Conservation (phyloP, 2,329 filamentous ascomycete species). For the Sordariomycetes sp. region DNA sequence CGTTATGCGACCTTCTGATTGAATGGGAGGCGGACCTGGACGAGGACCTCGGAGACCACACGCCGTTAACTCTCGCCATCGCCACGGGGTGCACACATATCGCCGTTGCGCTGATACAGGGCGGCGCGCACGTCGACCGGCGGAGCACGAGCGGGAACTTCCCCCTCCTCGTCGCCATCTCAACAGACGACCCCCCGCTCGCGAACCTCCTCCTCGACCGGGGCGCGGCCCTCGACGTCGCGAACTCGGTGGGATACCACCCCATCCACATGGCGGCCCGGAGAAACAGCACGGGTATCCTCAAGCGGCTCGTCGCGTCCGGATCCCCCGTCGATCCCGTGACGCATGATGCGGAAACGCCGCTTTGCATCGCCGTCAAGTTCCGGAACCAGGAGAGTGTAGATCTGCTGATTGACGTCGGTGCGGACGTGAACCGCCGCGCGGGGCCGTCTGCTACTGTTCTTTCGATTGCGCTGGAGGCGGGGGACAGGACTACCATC, state of each 20-base stretch:
- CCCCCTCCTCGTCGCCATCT: slow-evolving; percentile 27
- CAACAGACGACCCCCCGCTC: slow-evolving; percentile 23
- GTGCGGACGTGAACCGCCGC: slow-evolving; percentile 10
- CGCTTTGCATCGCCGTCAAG: slow-evolving; percentile 11
- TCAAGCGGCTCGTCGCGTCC: slow-evolving; percentile 10
- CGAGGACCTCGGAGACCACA: slow-evolving; percentile 8
- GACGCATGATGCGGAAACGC: slow-evolving; percentile 12
- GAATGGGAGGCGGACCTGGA: slow-evolving; percentile 11
- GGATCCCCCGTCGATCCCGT: slow-evolving; percentile 9
- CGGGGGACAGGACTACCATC: slow-evolving; percentile 7
- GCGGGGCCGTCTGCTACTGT: slow-evolving; percentile 6
- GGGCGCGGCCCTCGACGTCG: slow-evolving; percentile 2
- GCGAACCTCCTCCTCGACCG: slow-evolving; percentile 9
- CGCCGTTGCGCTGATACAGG: slow-evolving; percentile 8
- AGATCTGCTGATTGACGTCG: slow-evolving; percentile 9
- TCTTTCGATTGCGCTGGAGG: slow-evolving; percentile 8
- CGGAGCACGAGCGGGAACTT: slow-evolving; percentile 8
- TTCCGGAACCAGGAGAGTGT: slow-evolving; percentile 10
- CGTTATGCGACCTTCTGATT: slow-evolving; percentile 10
- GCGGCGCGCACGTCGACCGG: slow-evolving; percentile 10
- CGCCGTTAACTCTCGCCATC: slow-evolving; percentile 12
- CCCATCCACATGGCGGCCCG: slow-evolving; percentile 13
- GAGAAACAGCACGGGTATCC: slow-evolving; percentile 9
- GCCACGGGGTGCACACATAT: slow-evolving; percentile 12
- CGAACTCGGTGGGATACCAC: slow-evolving; percentile 7